A percentile compares a stretch with the other conserved stretches of the same genome.
Conservation (phyloP, 1,284 basidiomycete species). For the Inonotus hispidus region DNA sequence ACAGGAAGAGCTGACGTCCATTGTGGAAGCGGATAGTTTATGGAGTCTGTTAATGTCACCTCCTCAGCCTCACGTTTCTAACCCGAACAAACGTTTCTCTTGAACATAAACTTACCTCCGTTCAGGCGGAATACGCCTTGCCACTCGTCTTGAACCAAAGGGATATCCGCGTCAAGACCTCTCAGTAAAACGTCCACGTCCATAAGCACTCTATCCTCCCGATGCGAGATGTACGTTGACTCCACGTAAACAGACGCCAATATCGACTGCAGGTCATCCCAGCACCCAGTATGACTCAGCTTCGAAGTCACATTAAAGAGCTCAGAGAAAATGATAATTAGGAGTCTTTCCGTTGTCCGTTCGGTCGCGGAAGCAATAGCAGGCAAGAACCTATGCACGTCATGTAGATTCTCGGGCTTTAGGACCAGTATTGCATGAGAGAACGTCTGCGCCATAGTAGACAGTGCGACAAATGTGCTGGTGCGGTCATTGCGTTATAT, state of each 20-base stretch:
- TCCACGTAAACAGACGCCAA: constrained; percentile 73
- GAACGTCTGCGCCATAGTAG: not conserved
- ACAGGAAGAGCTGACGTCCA: constrained; percentile 8
- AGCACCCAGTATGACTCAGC: constrained; percentile 46
- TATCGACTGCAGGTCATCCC: constrained; percentile 58
- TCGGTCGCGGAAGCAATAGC: constrained; percentile 14
- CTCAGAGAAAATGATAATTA: constrained; percentile 57
- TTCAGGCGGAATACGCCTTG: constrained; percentile 22
- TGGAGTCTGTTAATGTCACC: not conserved
- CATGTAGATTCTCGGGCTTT: constrained; percentile 7
- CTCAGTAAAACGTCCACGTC: constrained; percentile 64
- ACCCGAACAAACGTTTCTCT: not conserved
- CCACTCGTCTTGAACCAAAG: constrained; percentile 27
- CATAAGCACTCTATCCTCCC: constrained; percentile 59
- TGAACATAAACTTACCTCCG: constrained; percentile 22
- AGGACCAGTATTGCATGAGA: constrained; percentile 13
- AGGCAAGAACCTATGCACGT: constrained; percentile 1
- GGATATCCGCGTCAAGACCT: constrained; percentile 39
- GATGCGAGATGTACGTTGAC: constrained; percentile 64
- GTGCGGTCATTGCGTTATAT: not conserved
- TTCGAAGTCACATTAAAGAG: constrained; percentile 38
- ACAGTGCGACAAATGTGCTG: not conserved
- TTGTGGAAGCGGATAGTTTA: constrained; percentile 11
- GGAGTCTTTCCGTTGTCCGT: constrained; percentile 35
- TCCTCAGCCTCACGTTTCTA: not conserved